A percentile compares a stretch with the other conserved stretches of the same genome.
Evolutionary conservation across 2,329 filamentous ascomycete genomes (phyloP).

Genomic region (Emergomyces orientalis): DNA sequence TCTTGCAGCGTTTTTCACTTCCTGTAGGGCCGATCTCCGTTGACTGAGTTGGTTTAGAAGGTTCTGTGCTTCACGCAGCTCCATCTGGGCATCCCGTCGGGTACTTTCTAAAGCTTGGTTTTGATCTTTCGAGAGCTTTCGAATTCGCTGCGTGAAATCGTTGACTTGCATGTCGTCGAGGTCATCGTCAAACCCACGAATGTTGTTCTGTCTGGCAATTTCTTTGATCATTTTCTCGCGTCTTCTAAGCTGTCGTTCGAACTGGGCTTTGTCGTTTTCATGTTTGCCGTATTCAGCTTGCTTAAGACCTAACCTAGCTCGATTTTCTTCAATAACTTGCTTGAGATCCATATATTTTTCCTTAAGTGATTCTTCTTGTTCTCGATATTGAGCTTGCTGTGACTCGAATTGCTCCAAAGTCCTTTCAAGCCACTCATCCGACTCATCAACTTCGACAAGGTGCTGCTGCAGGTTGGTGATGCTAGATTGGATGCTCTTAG

Average conservation of each 20-base stretch:
- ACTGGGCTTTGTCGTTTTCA: constrained; percentile 77
- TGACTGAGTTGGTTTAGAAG: constrained; percentile 65
- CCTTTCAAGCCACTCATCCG: constrained; percentile 63
- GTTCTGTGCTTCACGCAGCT: constrained; percentile 62
- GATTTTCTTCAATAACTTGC: constrained; percentile 40
- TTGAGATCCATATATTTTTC: constrained; percentile 57
- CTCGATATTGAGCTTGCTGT: constrained; percentile 55
- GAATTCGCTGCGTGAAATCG: constrained; percentile 68
- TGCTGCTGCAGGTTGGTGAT: constrained; percentile 61
- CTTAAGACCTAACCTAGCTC: constrained; percentile 32
- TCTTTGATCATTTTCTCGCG: constrained; percentile 68
- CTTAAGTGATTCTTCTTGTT: constrained; percentile 55
- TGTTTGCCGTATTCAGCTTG: constrained; percentile 55
- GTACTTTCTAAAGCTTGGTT: constrained; percentile 66
- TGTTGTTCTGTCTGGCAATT: constrained; percentile 63
- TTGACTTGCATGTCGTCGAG: constrained; percentile 63
- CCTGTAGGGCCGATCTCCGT: constrained; percentile 59
- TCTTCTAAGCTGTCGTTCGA: constrained; percentile 66
- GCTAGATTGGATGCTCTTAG: constrained; percentile 58
- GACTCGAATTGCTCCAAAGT: constrained; percentile 70
- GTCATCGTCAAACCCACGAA: constrained; percentile 75
- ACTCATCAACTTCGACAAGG: constrained; percentile 67
- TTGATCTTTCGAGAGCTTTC: constrained; percentile 67
- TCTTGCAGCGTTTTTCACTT: constrained; percentile 64
- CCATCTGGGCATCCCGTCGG: constrained; percentile 62